Percentiles rank a stretch among this genome's conserved stretches.
Conservation (phyloP, 179 eudicot genomes). For the Spergularia azorica region DNA sequence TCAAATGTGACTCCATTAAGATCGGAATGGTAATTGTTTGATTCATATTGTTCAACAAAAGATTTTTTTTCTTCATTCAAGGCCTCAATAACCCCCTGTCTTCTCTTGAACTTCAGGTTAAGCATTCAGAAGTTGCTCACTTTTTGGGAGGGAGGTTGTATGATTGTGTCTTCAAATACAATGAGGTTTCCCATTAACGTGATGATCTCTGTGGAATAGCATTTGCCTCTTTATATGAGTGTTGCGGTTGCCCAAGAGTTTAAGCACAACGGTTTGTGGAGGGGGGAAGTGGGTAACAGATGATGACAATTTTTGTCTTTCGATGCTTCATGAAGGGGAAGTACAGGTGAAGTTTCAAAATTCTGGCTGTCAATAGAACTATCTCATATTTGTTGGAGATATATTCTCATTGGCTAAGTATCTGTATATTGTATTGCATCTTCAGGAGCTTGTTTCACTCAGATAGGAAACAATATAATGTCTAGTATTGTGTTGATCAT, state of each 20-base stretch:
- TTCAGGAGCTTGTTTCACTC: too few species aligned
- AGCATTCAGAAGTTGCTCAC: slow-evolving; percentile 95
- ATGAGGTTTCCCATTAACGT: slow-evolving; percentile 39
- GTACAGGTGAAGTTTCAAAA: too few species aligned
- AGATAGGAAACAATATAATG: too few species aligned
- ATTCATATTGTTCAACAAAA: not conserved
- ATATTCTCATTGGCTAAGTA: too few species aligned
- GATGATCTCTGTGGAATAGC: not conserved
- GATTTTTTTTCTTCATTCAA: not conserved
- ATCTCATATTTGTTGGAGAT: too few species aligned
- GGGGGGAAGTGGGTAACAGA: too few species aligned
- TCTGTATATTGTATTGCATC: too few species aligned
- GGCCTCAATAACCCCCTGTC: not conserved
- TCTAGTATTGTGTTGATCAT: too few species aligned
- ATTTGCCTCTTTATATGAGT: slow-evolving; percentile 2
- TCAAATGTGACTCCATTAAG: slow-evolving; percentile 93
- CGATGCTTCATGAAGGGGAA: too few species aligned
- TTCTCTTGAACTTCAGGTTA: slow-evolving; percentile 39
- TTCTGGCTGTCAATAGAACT: too few species aligned
- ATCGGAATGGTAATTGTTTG: slow-evolving; percentile 78
- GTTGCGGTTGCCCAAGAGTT: not conserved
- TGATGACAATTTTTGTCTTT: too few species aligned
- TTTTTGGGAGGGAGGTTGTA: slow-evolving; percentile 96
- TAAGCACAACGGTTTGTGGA: too few species aligned
- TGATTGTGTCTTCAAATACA: slow-evolving; percentile 95